Evolutionary conservation across 441 rosid species (phyloP).

Genomic region (Metrosideros polymorpha): DNA sequence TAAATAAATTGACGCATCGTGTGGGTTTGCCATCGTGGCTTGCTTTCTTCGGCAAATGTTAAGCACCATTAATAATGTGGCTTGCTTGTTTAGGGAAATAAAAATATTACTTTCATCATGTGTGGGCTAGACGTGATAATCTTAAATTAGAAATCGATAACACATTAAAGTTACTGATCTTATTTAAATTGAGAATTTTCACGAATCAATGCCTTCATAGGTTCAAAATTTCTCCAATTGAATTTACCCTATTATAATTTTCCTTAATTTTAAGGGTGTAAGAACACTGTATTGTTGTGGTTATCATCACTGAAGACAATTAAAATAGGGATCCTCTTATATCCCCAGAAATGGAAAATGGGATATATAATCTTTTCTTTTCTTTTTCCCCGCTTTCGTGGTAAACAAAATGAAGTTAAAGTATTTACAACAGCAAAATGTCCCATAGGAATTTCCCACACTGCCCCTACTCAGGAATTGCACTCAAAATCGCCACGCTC

Average conservation of each 20-base stretch:
- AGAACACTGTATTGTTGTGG: neutral
- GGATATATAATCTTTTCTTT: neutral
- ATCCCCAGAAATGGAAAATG: neutral
- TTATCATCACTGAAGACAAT: neutral
- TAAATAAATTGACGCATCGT: neutral
- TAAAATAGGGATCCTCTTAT: neutral
- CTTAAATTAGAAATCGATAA: neutral
- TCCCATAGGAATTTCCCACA: neutral
- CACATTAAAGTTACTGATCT: rapidly evolving
- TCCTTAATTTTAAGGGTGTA: neutral
- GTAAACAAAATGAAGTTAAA: neutral
- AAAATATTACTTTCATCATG: rapidly evolving
- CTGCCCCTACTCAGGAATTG: neutral
- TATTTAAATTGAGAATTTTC: neutral
- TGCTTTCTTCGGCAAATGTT: neutral
- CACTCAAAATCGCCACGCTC: neutral
- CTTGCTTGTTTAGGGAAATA: neutral
- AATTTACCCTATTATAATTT: neutral
- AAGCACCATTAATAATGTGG: rapidly evolving
- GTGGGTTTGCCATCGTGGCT: neutral
- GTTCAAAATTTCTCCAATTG: neutral
- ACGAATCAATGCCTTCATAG: neutral
- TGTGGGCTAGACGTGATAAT: neutral
- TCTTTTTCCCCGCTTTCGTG: neutral
- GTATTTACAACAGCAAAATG: neutral